These are phyloP conservation scores for Pythium coloratum DNA, from an alignment of 352 stramenopile genomes.

Conservation along the genomic window DNA sequence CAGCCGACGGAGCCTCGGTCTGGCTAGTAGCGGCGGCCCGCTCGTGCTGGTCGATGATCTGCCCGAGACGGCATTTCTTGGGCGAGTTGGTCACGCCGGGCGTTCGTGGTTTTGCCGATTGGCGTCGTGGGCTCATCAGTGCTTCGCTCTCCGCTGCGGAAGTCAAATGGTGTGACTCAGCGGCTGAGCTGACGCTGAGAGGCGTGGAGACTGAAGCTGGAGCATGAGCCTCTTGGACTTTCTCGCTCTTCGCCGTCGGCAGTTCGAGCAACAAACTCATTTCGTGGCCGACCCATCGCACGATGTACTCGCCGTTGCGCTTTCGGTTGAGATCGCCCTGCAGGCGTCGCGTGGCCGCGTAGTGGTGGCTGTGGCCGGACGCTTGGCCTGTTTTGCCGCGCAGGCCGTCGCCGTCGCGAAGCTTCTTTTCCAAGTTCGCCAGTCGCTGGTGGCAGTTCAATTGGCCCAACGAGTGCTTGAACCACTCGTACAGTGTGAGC, in stretches of 20 bases:
- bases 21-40: conserved; percentile 27
- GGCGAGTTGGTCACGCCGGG: conserved; percentile 45
- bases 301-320: conserved; percentile 76
- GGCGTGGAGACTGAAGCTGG: conserved; percentile 19
- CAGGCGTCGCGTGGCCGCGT: conserved; percentile 66
- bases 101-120: conserved; percentile 11
- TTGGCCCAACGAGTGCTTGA: conserved; percentile 75
- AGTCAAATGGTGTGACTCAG: background rate
- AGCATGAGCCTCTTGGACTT: conserved; percentile 46
- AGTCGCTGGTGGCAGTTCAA: conserved; percentile 82
- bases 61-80: conserved; percentile 54
- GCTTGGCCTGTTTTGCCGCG: conserved; percentile 52
- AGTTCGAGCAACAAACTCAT: conserved; percentile 79
- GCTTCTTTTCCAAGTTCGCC: conserved; percentile 83
- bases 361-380: conserved; percentile 73
- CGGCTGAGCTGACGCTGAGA: conserved; percentile 5
- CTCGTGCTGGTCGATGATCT: conserved; percentile 63
- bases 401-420: conserved; percentile 66
- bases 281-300: conserved; percentile 81
- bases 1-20: conserved; percentile 1
- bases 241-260: conserved; percentile 40
- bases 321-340: conserved; percentile 85
- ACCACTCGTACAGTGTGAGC: conserved; percentile 81
- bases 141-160: background rate
- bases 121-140: conserved; percentile 8